A percentile compares a stretch with the other conserved stretches of the same genome.
phyloP scores from a whole-genome alignment of 805 yeast genomes.

The Maudiozyma barnettii region DNA sequence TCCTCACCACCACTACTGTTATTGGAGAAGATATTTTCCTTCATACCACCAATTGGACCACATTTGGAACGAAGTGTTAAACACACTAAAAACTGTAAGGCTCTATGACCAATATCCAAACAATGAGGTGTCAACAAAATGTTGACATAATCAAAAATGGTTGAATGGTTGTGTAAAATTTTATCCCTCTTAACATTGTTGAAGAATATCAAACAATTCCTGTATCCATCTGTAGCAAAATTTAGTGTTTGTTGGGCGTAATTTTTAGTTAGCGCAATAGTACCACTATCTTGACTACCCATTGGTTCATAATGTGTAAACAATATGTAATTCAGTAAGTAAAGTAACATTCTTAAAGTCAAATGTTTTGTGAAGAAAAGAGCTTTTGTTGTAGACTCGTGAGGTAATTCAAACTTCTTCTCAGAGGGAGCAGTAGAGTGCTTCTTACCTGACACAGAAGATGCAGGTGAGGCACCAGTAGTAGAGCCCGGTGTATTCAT shows the following conservation, averaged over 20 bases:
- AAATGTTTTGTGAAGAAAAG: slow-evolving; percentile 33
- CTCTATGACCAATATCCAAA: slow-evolving; percentile 45
- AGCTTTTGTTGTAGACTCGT: slow-evolving; percentile 34
- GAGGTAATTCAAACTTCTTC: slow-evolving; percentile 31
- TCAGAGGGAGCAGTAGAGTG: slow-evolving; percentile 10
- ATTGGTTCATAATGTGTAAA: slow-evolving; percentile 38
- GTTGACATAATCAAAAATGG: slow-evolving; percentile 33
- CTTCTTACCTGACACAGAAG: not conserved
- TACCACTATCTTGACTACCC: slow-evolving; percentile 30
- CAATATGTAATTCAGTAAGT: slow-evolving; percentile 41
- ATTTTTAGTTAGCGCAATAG: slow-evolving; percentile 28
- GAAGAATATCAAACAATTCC: slow-evolving; percentile 34
- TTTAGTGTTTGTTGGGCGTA: slow-evolving; percentile 37
- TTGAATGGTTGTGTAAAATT: slow-evolving; percentile 28
- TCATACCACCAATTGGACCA: slow-evolving; percentile 33
- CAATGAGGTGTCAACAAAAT: slow-evolving; percentile 41
- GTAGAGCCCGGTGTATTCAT: slow-evolving; percentile 6
- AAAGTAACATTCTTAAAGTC: slow-evolving; percentile 39
- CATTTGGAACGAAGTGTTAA: slow-evolving; percentile 40
- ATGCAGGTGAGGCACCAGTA: slow-evolving; percentile 4
- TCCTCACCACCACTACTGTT: slow-evolving; percentile 25
- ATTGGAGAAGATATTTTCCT: slow-evolving; percentile 21
- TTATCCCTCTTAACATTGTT: slow-evolving; percentile 24
- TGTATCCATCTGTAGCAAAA: slow-evolving; percentile 36
- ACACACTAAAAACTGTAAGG: slow-evolving; percentile 50